phyloP scores from a whole-genome alignment of 805 yeast species.

The Lipomyces starkeyi region DNA sequence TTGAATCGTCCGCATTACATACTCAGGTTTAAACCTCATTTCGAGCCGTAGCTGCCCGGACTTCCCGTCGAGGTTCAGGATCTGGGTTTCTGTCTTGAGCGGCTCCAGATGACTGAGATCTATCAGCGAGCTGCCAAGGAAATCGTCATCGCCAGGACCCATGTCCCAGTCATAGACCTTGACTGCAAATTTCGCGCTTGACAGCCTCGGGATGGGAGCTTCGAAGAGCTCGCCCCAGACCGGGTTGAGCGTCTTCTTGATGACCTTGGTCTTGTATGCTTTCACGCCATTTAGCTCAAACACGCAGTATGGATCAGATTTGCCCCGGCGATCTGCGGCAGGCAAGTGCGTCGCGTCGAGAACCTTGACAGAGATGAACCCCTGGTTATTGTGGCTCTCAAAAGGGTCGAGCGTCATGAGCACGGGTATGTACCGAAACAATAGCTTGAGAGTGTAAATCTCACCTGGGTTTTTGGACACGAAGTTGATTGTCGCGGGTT shows the following conservation, averaged over 20 bases:
- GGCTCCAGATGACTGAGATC: slow-evolving; percentile 68
- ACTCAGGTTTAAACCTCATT: slow-evolving; percentile 72
- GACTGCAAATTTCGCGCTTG: slow-evolving; percentile 61
- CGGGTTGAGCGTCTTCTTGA: slow-evolving; percentile 90
- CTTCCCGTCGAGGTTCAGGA: slow-evolving; percentile 58
- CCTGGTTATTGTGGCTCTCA: slow-evolving; percentile 78
- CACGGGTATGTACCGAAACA: slow-evolving; percentile 82
- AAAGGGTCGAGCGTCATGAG: slow-evolving; percentile 65
- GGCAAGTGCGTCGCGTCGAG: slow-evolving; percentile 70
- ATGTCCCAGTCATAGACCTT: slow-evolving; percentile 90
- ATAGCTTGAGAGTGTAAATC: slow-evolving; percentile 39
- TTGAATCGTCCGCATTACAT: slow-evolving; percentile 49
- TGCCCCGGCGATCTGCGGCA: slow-evolving; percentile 84
- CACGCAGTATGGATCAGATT: slow-evolving; percentile 88
- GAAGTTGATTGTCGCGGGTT: slow-evolving; percentile 63
- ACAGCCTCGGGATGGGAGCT: slow-evolving; percentile 64
- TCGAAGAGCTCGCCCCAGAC: slow-evolving; percentile 76
- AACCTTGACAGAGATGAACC: slow-evolving; percentile 67
- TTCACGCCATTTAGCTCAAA: slow-evolving; percentile 68
- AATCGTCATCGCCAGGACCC: slow-evolving; percentile 85
- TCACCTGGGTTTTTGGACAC: slow-evolving; percentile 57
- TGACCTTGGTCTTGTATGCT: slow-evolving; percentile 74
- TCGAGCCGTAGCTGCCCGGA: slow-evolving; percentile 69
- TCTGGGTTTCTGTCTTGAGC: slow-evolving; percentile 56
- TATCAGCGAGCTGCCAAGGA: slow-evolving; percentile 68